A percentile compares a stretch with the other conserved stretches of the same genome.
These are phyloP conservation scores for Microdochium bolleyi DNA, from an alignment of 2,329 filamentous ascomycete genomes.

Conservation along the genomic window DNA sequence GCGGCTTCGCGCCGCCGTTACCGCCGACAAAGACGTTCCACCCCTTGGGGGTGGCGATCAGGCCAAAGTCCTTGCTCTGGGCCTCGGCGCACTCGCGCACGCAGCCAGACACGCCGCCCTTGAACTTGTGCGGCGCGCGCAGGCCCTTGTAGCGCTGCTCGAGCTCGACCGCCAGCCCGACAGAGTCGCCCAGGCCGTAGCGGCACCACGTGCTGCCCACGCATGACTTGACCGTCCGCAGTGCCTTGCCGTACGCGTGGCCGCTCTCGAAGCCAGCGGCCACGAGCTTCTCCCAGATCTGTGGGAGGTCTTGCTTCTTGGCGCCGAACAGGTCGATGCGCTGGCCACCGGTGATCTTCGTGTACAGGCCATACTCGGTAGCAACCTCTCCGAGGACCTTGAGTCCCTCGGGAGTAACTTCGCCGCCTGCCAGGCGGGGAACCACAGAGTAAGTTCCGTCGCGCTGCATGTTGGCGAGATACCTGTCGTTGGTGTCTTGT, in stretches of 20 bases:
- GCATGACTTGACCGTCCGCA: slow-evolving; percentile 86
- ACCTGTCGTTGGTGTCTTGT: slow-evolving; percentile 87
- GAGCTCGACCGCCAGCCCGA: slow-evolving; percentile 80
- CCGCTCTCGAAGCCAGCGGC: slow-evolving; percentile 85
- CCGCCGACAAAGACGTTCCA: slow-evolving; percentile 90
- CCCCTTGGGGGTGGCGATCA: slow-evolving; percentile 87
- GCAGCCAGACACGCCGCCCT: slow-evolving; percentile 82
- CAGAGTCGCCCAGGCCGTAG: slow-evolving; percentile 81
- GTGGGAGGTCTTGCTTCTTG: slow-evolving; percentile 74
- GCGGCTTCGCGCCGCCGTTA: slow-evolving; percentile 80
- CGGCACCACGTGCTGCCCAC: slow-evolving; percentile 89
- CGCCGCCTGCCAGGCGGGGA: slow-evolving; percentile 73
- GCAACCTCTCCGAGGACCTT: slow-evolving; percentile 79
- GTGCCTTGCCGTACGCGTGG: slow-evolving; percentile 82
- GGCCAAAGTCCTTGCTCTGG: slow-evolving; percentile 87
- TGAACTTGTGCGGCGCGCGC: slow-evolving; percentile 82
- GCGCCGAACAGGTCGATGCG: slow-evolving; percentile 92
- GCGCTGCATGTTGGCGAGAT: slow-evolving; percentile 81
- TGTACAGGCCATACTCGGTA: slow-evolving; percentile 77
- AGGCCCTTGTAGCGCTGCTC: slow-evolving; percentile 92
- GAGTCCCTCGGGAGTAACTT: slow-evolving; percentile 81
- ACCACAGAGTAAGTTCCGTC: slow-evolving; percentile 89
- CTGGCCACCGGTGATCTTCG: slow-evolving; percentile 87
- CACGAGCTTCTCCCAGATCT: slow-evolving; percentile 75
- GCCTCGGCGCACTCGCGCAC: slow-evolving; percentile 91